Evolutionary conservation across 768 basidiomycete species (phyloP).

Genomic region (Pluteus cervinus): DNA sequence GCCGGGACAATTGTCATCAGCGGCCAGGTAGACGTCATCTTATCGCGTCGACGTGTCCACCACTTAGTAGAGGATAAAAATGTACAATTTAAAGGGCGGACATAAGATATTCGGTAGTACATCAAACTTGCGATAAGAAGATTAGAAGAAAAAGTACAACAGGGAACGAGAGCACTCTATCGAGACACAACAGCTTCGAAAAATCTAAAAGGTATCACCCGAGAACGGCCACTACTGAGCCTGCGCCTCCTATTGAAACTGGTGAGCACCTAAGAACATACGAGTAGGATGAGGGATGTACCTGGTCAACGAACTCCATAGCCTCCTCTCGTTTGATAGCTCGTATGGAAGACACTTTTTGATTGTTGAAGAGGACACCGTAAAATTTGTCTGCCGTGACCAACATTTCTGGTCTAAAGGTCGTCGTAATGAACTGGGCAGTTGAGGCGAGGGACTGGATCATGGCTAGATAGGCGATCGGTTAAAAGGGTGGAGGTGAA

Average conservation of each 20-base stretch:
- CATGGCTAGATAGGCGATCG: constrained; percentile 54
- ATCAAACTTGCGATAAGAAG: no score
- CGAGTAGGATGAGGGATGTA: constrained; percentile 17
- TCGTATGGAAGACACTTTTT: constrained; percentile 88
- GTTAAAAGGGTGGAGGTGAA: background rate
- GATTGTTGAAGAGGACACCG: constrained; percentile 92
- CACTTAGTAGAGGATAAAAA: no score
- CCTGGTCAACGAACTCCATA: constrained; percentile 91
- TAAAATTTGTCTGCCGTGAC: constrained; percentile 96
- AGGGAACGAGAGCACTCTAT: no score
- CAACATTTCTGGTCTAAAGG: constrained; percentile 97
- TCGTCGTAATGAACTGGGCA: constrained; percentile 97
- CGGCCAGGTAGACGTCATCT: no score
- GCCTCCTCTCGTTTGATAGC: constrained; percentile 88
- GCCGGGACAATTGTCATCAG: no score
- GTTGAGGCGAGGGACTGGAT: constrained; percentile 83
- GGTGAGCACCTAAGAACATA: background rate
- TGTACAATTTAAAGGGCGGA: no score
- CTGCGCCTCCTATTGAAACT: constrained; percentile 18
- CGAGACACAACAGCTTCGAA: no score
- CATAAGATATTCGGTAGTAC: no score
- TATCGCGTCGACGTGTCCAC: no score
- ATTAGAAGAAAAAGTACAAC: no score
- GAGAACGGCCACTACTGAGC: constrained; percentile 17
- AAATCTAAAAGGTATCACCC: no score